Evolutionary conservation across 257 asterid genomes (phyloP), one percentile per base, ranked within the genome.

Genomic region (Solanum stenotomum): DNA sequence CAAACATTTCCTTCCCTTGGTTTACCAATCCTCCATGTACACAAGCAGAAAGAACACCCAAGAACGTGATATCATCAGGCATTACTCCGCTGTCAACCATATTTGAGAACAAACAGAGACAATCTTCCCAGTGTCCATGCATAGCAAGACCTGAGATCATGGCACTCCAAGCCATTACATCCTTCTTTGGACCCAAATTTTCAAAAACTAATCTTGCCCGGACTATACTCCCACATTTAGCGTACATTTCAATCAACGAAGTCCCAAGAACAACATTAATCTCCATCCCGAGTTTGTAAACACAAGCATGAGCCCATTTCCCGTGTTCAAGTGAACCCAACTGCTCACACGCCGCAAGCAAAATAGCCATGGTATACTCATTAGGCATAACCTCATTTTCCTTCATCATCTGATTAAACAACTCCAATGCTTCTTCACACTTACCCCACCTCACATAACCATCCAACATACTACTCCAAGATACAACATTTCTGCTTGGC

Each of bases 401-500:
- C 8, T 35, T 63, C 1, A 84, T 76, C 90, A 88, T 88, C 79
- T 56, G 33, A 13, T 77, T 35, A 38, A 88, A 88, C 52, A 88
- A 72, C 13, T 27, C 25, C 61, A 88, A 85, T 35, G 90, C 87
- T 71, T 84, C 87, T 27, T 52, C 74, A 40, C 79, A 88, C 85
- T 35, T 23, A 70, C 87, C 90, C 59, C 87, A 44, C 87, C 85
- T 84, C 27, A 88, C 90, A 38, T 84, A 88, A 37, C 90, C 90
- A 70, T 84, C 90, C 87, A 88, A 70, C 90, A 88, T 88, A 61
- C 90, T 70, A 88, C 87, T 88, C 90, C 87, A 88, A 3, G 90
- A 88, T 31, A 88, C 68, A 3, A 85, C 87, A 72, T 88, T 84
- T 84, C 87, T 83, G 0, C 35, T 10, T 0, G 90, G 90, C 87